phyloP scores from a whole-genome alignment of 352 stramenopile genomes.

The Chrysophaeum taylorii region DNA sequence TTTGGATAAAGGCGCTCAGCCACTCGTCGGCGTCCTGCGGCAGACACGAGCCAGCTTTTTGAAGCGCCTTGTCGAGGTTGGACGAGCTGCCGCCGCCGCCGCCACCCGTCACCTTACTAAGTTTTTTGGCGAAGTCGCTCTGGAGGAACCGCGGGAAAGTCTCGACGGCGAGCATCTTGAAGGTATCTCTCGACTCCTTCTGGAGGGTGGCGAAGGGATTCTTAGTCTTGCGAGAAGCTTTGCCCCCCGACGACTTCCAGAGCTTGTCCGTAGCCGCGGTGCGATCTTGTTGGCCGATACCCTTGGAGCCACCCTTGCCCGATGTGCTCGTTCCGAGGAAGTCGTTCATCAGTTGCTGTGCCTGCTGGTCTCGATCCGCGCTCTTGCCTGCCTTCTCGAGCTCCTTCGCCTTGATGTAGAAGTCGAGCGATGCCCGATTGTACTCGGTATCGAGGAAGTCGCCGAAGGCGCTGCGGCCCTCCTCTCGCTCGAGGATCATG shows the following conservation, averaged over 20 bases:
- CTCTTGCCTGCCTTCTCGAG: conserved; percentile 17
- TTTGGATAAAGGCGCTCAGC: neutral
- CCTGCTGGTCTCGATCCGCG: conserved; percentile 19
- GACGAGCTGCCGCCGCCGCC: conserved; percentile 3
- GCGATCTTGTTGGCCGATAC: conserved; percentile 33
- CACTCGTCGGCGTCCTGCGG: conserved; percentile 12
- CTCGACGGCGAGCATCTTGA: conserved; percentile 34
- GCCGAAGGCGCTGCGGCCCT: conserved; percentile 15
- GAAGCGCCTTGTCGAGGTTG: neutral
- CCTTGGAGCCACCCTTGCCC: conserved; percentile 13
- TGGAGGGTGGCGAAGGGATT: conserved; percentile 10
- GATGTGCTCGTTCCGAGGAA: conserved; percentile 24
- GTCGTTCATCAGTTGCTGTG: conserved; percentile 28
- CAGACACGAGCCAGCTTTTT: neutral
- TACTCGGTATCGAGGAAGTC: conserved; percentile 34
- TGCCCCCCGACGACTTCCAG: conserved; percentile 24
- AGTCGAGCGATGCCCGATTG: conserved; percentile 31
- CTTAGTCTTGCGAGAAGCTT: neutral
- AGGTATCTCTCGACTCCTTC: conserved; percentile 32
- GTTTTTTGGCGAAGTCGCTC: conserved; percentile 31
- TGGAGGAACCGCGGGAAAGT: conserved; percentile 33
- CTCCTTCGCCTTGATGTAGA: conserved; percentile 27
- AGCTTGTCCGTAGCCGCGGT: conserved; percentile 30
- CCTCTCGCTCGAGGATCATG: conserved; percentile 28
- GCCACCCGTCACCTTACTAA: no score